phyloP scores from a whole-genome alignment of 1,284 basidiomycete genomes.

The Phellopilus nigrolimitatus region DNA sequence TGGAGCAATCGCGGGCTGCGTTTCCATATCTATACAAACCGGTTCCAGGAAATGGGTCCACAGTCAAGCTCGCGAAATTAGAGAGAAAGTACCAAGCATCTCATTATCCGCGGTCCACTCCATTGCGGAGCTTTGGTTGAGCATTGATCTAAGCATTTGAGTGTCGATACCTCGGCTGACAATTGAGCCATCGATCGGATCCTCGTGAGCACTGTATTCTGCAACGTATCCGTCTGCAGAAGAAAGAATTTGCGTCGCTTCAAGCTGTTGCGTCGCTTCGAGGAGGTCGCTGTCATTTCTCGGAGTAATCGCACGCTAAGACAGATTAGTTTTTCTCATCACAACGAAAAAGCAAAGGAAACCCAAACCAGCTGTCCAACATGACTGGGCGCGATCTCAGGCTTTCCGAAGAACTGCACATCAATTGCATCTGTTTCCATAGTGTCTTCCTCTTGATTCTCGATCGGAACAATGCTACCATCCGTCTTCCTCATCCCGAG shows the following conservation, averaged over 20 bases:
- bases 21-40: constrained; percentile 39
- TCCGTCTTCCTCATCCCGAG: constrained; percentile 44
- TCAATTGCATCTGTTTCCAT: constrained; percentile 29
- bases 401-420: constrained; percentile 45
- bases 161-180: constrained; percentile 13
- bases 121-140: constrained; percentile 13
- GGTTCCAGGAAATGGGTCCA: neutral
- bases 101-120: constrained; percentile 12
- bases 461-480: constrained; percentile 39
- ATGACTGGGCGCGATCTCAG: constrained; percentile 48
- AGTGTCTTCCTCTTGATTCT: constrained; percentile 23
- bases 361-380: constrained; percentile 52
- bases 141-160: constrained; percentile 11
- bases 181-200: neutral
- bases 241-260: constrained; percentile 10
- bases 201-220: neutral
- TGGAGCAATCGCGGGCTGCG: constrained; percentile 30
- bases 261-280: constrained; percentile 17
- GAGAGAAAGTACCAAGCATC: constrained; percentile 13
- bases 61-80: neutral
- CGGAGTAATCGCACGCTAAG: neutral
- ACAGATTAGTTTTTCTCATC: neutral
- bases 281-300: neutral
- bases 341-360: neutral
- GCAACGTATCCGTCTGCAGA: neutral